Conservation (phyloP, 352 stramenopile genomes). For the Poterioochromonas sp. region DNA sequence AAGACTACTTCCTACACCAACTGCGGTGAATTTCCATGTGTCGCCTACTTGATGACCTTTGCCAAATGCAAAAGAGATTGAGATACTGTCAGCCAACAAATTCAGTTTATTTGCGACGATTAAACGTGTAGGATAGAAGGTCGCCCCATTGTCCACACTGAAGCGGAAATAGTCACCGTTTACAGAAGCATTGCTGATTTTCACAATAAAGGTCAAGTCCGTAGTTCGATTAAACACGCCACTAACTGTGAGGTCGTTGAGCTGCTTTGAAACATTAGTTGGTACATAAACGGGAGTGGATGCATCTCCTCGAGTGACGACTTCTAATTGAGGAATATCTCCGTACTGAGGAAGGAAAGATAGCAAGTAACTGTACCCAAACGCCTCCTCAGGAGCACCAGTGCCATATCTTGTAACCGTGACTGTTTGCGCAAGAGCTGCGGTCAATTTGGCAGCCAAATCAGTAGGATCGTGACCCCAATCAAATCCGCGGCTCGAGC, state of each 20-base stretch:
- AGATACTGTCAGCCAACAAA: constrained; percentile 31
- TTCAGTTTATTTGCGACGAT: not conserved
- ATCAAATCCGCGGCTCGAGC: not conserved
- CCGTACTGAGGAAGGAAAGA: not conserved
- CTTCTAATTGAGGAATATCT: constrained; percentile 14
- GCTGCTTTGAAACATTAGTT: not conserved
- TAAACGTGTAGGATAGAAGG: too few species aligned
- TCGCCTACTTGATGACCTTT: constrained; percentile 40
- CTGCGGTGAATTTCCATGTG: constrained; percentile 25
- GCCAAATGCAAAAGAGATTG: constrained; percentile 33
- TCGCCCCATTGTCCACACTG: not conserved
- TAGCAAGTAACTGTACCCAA: not conserved
- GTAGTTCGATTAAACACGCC: not conserved
- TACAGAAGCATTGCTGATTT: not conserved
- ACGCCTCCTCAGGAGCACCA: constrained; percentile 1
- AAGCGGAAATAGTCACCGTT: not conserved
- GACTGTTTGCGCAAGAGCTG: not conserved
- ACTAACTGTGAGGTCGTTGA: not conserved
- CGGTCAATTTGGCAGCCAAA: not conserved
- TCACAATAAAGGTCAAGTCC: constrained; percentile 4
- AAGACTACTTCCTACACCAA: not conserved
- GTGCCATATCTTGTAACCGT: not conserved
- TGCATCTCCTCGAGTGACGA: not conserved
- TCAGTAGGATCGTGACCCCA: not conserved
- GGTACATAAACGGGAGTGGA: not conserved